A percentile compares a stretch with the other conserved stretches of the same genome.
phyloP scores from a whole-genome alignment of 371 early-diverging fungal genomes.

The Dichotomocladium elegans region DNA sequence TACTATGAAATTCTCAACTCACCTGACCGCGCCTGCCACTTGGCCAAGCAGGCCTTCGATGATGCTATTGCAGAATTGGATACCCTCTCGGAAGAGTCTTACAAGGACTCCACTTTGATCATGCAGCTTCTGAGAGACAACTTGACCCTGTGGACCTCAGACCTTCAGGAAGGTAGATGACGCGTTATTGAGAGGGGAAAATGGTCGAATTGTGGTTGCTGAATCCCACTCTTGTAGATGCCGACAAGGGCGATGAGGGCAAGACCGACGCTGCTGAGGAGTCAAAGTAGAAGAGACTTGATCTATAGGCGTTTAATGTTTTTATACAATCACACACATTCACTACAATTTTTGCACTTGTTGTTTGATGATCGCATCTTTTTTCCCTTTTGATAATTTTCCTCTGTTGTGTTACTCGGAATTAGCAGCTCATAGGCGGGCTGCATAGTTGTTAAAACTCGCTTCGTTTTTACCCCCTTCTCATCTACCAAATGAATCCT shows the following conservation, averaged over 20 bases:
- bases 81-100: conserved; percentile 97
- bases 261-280: conserved; percentile 40
- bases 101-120: conserved; percentile 99
- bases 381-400: too few species aligned
- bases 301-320: too few species aligned
- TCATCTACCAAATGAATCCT: conserved; percentile 13
- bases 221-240: conserved; percentile 18
- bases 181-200: not conserved
- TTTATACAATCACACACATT: too few species aligned
- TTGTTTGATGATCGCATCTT: too few species aligned
- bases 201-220: not conserved
- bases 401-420: too few species aligned
- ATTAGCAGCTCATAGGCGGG: too few species aligned
- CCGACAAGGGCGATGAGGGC: conserved; percentile 34
- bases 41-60: conserved; percentile 99
- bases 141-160: conserved; percentile 99
- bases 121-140: conserved; percentile 99
- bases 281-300: conserved; percentile 46
- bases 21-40: conserved; percentile 97
- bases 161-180: conserved; percentile 79
- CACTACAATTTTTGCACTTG: too few species aligned
- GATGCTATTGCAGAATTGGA: conserved; percentile 99
- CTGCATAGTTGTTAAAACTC: too few species aligned
- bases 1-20: conserved; percentile 99
- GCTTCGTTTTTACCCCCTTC: too few species aligned